These are phyloP conservation scores for Tolypocladium album DNA, from an alignment of 2,329 filamentous ascomycete species.

Conservation along the genomic window DNA sequence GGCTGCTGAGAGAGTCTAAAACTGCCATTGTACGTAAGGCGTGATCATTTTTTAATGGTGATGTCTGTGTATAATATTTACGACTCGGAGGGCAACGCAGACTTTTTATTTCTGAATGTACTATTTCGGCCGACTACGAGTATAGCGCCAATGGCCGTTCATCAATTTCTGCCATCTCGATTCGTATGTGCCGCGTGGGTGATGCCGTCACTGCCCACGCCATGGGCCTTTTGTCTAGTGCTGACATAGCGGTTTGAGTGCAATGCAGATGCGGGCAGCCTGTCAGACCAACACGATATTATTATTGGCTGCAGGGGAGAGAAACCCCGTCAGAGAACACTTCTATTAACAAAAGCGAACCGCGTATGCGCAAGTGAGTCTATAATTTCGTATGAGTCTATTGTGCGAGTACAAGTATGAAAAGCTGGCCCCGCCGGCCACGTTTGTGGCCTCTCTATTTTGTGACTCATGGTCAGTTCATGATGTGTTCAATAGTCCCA, in stretches of 20 bases:
- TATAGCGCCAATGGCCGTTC: background rate
- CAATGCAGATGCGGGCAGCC: background rate
- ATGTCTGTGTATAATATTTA: background rate
- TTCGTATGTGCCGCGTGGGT: background rate
- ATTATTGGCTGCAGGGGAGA: background rate
- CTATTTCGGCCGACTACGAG: background rate
- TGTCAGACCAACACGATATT: background rate
- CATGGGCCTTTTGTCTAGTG: background rate
- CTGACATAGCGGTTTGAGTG: background rate
- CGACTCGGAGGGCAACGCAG: background rate
- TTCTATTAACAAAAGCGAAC: too few species aligned
- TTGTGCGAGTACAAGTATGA: too few species aligned
- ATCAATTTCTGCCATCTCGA: background rate
- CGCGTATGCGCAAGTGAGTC: too few species aligned
- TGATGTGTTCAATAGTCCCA: conserved; percentile 27
- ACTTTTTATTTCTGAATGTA: background rate
- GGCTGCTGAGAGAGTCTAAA: background rate
- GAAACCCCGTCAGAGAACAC: too few species aligned
- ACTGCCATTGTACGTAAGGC: background rate
- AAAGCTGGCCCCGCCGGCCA: too few species aligned
- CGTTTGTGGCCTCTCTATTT: too few species aligned
- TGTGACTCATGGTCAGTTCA: too few species aligned
- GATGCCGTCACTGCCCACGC: background rate
- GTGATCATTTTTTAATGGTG: background rate
- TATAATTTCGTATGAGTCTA: too few species aligned